These are phyloP conservation scores for Fusarium transvaalense DNA, from an alignment of 2,329 filamentous ascomycete genomes.

Conservation along the genomic window DNA sequence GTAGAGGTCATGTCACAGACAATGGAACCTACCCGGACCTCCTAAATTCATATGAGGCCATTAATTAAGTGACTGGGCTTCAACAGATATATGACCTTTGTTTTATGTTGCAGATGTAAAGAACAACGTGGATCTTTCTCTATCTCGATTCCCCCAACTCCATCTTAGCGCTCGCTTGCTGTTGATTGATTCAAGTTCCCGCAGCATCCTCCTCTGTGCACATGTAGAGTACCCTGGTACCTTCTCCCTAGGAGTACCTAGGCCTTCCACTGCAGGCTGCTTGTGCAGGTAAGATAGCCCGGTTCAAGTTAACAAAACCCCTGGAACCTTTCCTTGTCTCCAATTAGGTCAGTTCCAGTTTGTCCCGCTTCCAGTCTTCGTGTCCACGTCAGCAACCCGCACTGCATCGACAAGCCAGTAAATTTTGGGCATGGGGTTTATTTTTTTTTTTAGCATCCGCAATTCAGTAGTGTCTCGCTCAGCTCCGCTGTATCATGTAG, in stretches of 20 bases:
- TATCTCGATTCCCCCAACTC: constrained; percentile 2
- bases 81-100: background rate
- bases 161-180: constrained; percentile 9
- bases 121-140: background rate
- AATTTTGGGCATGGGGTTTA: constrained; percentile 1
- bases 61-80: background rate
- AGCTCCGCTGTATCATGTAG: constrained; percentile 5
- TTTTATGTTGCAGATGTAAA: background rate
- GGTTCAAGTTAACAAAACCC: too few relatives aligned
- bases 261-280: too few relatives aligned
- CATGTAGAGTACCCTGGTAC: too few relatives aligned
- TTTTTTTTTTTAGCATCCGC: constrained; percentile 36
- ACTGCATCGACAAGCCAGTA: constrained; percentile 16
- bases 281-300: too few relatives aligned
- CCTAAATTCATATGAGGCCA: background rate
- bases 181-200: constrained; percentile 21
- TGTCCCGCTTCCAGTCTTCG: constrained; percentile 24
- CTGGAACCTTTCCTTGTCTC: constrained; percentile 19
- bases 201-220: background rate
- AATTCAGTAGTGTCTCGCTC: constrained; percentile 29
- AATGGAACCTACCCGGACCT: background rate
- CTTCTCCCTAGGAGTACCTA: too few relatives aligned
- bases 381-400: constrained; percentile 43
- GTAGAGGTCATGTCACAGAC: constrained; percentile 8
- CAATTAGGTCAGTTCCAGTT: constrained; percentile 8